Base-by-base conservation (phyloP, 495 filamentous ascomycete genomes). In the Trichoderma reesei region DNA sequence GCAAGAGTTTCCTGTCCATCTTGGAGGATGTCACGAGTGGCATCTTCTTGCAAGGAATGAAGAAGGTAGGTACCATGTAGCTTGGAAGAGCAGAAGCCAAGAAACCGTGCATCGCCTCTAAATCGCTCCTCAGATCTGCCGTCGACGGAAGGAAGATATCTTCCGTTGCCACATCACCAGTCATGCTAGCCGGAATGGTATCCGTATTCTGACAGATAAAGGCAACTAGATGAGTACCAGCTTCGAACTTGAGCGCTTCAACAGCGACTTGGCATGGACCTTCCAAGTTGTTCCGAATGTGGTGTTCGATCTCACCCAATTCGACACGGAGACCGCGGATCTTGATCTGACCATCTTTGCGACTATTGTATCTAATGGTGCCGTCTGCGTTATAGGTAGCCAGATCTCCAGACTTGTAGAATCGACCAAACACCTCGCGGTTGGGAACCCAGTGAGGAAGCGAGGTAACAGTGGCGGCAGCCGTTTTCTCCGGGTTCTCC, bases 341-440 rank as follows among this genome's bases (percentile, higher is more conserved):
- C 68, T 89, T 89, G 39, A 87, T 81, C 65, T 88, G 85, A 7
- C 81, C 80, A 61, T 88, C 86, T 61, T 64, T 64, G 16, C 31
- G 31, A 16, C 34, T 31, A 11, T 11, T 41, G 51, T 79, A 78
- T 67, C 80, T 75, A 65, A 81, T 74, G 66, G 77, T 62, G 2
- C 79, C 79, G 5, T 68, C 71, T 34, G 79, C 73, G 16, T 70
- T 74, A 64, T 80, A 80, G 44, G 76, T 70, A 11, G 72, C 78
- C 9, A 72, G 68, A 54, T 80, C 75, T 11, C 77, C 77, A 0
- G 76, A 78, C 67, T 76, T 77, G 59, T 79, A 70, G 56, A 73
- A 71, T 4, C 74, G 69, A 1, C 67, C 59, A 65, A 34, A 61
- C 31, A 18, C 2, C 5, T 61, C 18, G 18, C 60, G 60, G 18